Evolutionary conservation across 176 grass and related monocot species (phyloP), one percentile per base, ranked within the genome.

Genomic region (Carex kokanica): DNA sequence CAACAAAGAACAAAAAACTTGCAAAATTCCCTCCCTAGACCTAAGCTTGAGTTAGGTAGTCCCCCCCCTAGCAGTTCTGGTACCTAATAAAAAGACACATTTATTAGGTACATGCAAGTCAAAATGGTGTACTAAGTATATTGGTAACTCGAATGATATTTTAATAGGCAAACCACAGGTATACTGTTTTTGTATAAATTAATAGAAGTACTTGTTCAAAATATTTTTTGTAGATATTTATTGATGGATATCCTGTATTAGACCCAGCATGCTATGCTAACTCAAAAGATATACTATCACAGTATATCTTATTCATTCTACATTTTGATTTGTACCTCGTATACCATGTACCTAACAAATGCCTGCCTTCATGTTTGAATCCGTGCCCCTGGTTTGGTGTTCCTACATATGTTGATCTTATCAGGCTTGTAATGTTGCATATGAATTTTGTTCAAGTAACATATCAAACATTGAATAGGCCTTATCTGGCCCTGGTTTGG

Each of bases 391-490:
- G 34, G 18, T 7, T 69, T 69, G 65, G 15, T 40, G 18, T 24
- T 69, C 65, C 51, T 21, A 70, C 34, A 43, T 70, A 43, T 70
- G 2, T 12, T 40, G 24, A 34, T 66, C 63, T 66, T 27, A 66
- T 66, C 63, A 66, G 27, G 34, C 66, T 20, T 9, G 47, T 47
- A 34, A 34, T 32, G 16, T 24, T n/a, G 12, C 32, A 74, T 57
- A 75, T 34, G 56, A 51, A 80, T 73, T 71, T 83, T 51, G 73
- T 83, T 51, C 1, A 27, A 40, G 45, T 81, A 16, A 58, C 51
- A 14, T 60, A 70, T 79, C 24, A 80, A 54, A 43, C 38, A 88
- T 91, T 74, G 17, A 31, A 20, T 59, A 95, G 93, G 93, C 90
- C 21, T 78, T 95, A 12, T 38, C 36, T 38, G 36, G 36, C 36